phyloP scores from a whole-genome alignment of 1,284 basidiomycete genomes.

The Papiliotrema nemorosa region DNA sequence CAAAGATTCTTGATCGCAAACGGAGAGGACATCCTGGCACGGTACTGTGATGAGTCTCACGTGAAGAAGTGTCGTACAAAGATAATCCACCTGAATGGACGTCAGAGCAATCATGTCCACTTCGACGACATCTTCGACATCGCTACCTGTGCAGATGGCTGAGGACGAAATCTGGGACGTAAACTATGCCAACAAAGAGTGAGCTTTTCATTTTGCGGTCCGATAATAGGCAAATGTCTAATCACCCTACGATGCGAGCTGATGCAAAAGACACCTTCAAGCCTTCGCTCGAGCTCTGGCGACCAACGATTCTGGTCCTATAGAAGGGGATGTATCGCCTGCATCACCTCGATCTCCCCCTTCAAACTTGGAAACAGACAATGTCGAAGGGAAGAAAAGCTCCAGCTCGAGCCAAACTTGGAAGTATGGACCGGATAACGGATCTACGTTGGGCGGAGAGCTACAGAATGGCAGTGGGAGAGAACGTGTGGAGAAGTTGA shows the following conservation, averaged over 20 bases:
- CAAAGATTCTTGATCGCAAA: too few species aligned
- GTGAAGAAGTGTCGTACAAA: too few species aligned
- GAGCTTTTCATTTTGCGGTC: constrained; percentile 6
- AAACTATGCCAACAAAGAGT: constrained; percentile 72
- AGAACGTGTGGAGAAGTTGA: constrained; percentile 65
- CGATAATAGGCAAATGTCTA: background rate
- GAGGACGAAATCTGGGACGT: constrained; percentile 39
- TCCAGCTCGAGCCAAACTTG: constrained; percentile 12
- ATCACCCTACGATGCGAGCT: background rate
- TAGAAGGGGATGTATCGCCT: constrained; percentile 32
- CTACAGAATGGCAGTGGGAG: constrained; percentile 23
- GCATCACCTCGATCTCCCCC: constrained; percentile 29
- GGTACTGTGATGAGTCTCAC: too few species aligned
- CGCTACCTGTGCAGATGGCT: background rate
- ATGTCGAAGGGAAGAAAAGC: background rate
- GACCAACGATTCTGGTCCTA: constrained; percentile 27
- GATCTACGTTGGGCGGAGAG: constrained; percentile 6
- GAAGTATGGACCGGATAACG: constrained; percentile 34
- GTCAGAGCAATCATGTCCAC: too few species aligned
- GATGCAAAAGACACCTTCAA: constrained; percentile 33
- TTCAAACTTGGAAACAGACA: constrained; percentile 1
- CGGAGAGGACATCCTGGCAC: too few species aligned
- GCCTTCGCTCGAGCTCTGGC: constrained; percentile 46
- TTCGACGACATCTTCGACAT: background rate
- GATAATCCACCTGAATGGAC: too few species aligned